A percentile compares a stretch with the other conserved stretches of the same genome.
phyloP scores from a whole-genome alignment of 148 eudicot genomes.

The Rhododendron vialii region DNA sequence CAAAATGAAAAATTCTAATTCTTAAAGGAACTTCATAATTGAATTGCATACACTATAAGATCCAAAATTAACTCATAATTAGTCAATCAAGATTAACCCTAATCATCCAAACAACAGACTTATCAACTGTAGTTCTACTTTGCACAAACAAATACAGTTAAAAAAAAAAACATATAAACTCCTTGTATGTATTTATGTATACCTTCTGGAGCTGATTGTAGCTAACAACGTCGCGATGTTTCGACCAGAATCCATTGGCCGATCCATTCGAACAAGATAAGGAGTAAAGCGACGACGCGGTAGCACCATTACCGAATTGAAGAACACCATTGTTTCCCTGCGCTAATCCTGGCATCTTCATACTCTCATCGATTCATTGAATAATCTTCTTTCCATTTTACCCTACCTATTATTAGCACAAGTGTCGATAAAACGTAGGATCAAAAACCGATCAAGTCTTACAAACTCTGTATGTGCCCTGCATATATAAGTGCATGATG shows the following conservation, averaged over 20 bases:
- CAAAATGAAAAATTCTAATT: conserved; percentile 12
- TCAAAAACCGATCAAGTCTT: conserved; percentile 4
- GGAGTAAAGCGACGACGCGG: conserved; percentile 27
- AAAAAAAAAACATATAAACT: neutral
- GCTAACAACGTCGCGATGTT: conserved; percentile 65
- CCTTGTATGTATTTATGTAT: neutral
- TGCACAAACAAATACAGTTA: neutral
- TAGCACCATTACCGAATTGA: conserved; percentile 33
- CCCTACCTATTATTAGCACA: neutral
- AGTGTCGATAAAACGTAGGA: neutral
- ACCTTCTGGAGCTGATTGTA: conserved; percentile 68
- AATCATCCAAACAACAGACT: neutral
- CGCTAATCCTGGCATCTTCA: conserved; percentile 74
- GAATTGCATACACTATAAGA: neutral
- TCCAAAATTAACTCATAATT: conserved; percentile 15
- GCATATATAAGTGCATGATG: neutral
- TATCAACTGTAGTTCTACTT: neutral
- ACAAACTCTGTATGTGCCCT: neutral
- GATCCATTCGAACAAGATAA: conserved; percentile 54
- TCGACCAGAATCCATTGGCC: conserved; percentile 77
- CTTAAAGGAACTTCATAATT: neutral
- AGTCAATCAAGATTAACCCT: conserved; percentile 4
- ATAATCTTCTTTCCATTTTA: conserved; percentile 24
- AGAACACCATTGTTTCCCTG: conserved; percentile 32
- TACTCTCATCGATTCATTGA: conserved; percentile 22